phyloP scores from a whole-genome alignment of 106 monocot genomes.

The Cymbidium sinense region DNA sequence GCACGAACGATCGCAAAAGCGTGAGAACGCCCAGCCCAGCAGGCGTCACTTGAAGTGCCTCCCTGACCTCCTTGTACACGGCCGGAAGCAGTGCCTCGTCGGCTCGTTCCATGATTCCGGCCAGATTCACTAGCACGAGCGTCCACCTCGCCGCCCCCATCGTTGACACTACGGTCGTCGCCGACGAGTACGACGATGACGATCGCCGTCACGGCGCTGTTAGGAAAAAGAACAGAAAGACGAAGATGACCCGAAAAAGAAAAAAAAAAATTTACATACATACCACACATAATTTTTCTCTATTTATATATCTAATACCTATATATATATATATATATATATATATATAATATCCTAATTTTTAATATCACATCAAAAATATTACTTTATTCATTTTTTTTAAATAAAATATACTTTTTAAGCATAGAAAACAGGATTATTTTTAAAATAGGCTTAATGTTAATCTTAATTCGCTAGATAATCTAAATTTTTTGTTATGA shows the following conservation, averaged over 20 bases:
- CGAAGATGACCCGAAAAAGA: background rate
- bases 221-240: background rate
- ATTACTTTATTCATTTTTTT: too few relatives aligned
- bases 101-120: constrained; percentile 84
- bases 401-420: too few relatives aligned
- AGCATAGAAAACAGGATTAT: too few relatives aligned
- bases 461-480: too few relatives aligned
- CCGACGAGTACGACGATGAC: background rate
- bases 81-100: constrained; percentile 90
- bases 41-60: constrained; percentile 49
- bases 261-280: too few relatives aligned
- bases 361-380: too few relatives aligned
- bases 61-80: constrained; percentile 82
- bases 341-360: too few relatives aligned
- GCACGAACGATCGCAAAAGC: constrained; percentile 74
- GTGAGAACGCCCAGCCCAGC: constrained; percentile 72
- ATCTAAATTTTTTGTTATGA: too few relatives aligned
- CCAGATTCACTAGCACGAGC: constrained; percentile 69
- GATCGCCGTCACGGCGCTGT: background rate
- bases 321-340: too few relatives aligned
- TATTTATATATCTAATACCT: too few relatives aligned
- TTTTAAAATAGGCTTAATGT: too few relatives aligned
- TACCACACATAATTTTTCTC: too few relatives aligned
- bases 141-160: constrained; percentile 25
- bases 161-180: background rate